phyloP scores from a whole-genome alignment of 768 basidiomycete genomes.

The Scleroderma bovista region DNA sequence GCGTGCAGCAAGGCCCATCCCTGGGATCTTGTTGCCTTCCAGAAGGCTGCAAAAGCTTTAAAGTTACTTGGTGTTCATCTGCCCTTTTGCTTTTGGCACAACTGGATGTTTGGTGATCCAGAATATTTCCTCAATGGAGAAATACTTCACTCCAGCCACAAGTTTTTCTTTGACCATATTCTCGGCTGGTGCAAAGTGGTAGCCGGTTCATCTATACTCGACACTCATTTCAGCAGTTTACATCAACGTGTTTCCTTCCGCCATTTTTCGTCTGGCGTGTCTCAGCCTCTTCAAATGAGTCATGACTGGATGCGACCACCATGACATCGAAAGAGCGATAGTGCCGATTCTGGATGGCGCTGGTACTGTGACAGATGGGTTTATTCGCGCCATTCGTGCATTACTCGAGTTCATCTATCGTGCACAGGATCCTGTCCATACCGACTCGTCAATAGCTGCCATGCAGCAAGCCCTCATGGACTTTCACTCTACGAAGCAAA shows the following conservation, averaged over 20 bases:
- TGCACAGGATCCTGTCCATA: conserved; percentile 25
- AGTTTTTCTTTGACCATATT: conserved; percentile 29
- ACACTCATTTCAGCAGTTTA: conserved; percentile 27
- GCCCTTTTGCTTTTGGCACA: conserved; percentile 35
- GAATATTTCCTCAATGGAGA: conserved; percentile 31
- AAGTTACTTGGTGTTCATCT: conserved; percentile 4
- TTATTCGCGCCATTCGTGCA: conserved; percentile 29
- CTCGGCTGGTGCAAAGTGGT: conserved; percentile 33
- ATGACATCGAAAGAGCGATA: conserved; percentile 32
- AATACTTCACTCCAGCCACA: conserved; percentile 27
- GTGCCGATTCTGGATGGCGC: conserved; percentile 26
- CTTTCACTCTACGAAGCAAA: not conserved
- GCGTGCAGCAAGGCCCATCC: conserved; percentile 8
- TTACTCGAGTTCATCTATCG: conserved; percentile 34
- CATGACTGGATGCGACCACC: conserved; percentile 35
- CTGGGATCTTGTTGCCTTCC: conserved; percentile 21
- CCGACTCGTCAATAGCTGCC: not conserved
- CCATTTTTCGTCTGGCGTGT: conserved; percentile 35
- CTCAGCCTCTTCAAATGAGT: conserved; percentile 35
- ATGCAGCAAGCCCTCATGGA: not conserved
- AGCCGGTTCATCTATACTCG: conserved; percentile 27
- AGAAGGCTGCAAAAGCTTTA: conserved; percentile 11
- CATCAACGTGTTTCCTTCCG: conserved; percentile 29
- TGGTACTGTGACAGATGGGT: conserved; percentile 20
- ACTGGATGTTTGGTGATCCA: conserved; percentile 31